Conservation (phyloP, 306 rosid genomes). For the Pterocarpus santalinus region DNA sequence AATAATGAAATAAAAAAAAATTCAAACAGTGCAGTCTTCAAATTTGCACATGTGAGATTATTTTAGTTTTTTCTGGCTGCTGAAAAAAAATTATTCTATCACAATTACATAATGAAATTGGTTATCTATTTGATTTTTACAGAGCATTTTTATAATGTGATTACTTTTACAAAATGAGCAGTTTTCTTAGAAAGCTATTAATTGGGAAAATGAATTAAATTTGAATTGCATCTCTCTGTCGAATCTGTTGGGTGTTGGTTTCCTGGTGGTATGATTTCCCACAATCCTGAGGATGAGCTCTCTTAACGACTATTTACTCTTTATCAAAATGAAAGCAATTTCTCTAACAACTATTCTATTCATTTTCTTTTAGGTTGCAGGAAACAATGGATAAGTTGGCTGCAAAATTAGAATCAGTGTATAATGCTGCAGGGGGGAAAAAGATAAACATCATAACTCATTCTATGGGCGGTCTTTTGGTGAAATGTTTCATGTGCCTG, state of each 20-base stretch:
- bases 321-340: not conserved
- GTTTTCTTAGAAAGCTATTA: conserved; percentile 36
- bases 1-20: not conserved
- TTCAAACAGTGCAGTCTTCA: not conserved
- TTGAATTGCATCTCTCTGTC: conserved; percentile 29
- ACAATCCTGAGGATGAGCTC: conserved; percentile 19
- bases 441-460: conserved; percentile 90
- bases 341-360: conserved; percentile 27
- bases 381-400: conserved; percentile 85
- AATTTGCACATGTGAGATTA: conserved; percentile 31
- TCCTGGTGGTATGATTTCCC: conserved; percentile 29
- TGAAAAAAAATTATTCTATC: not conserved
- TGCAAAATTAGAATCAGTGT: conserved; percentile 71
- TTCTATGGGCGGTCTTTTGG: conserved; percentile 97
- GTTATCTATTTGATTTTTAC: conserved; percentile 7
- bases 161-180: conserved; percentile 14
- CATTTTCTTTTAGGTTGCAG: conserved; percentile 69
- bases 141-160: not conserved
- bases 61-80: conserved; percentile 21
- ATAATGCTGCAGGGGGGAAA: conserved; percentile 87
- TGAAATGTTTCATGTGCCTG: conserved; percentile 94
- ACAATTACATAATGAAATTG: conserved; percentile 5
- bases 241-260: conserved; percentile 18
- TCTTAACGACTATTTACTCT: conserved; percentile 21
- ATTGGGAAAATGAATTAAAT: conserved; percentile 20